Base-by-base conservation (phyloP, 2,329 filamentous ascomycete genomes). In the Colletotrichum siamense region DNA sequence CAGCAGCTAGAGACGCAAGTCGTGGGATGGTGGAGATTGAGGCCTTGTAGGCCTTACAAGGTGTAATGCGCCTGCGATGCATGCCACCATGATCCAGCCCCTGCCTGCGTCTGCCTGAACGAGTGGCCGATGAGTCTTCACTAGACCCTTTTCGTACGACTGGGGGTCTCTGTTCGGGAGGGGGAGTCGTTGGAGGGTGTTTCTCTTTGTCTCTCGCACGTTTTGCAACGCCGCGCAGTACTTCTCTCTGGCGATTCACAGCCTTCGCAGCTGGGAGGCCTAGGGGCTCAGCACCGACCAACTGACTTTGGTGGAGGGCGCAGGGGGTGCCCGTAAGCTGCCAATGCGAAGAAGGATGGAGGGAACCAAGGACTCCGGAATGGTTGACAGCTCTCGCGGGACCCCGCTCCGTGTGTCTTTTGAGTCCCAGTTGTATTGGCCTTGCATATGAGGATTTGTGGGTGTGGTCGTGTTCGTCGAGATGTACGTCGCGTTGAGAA, bases 61-160 rank as follows among this genome's bases (percentile, higher is more conserved):
- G 30, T 75, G 67, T 26, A 55, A 39, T 61, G 52, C 67, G 49
- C 61, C 49, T 75, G 26, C 28, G 9, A 32, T 34, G 28, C 70
- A 71, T 67, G 15, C 32, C 70, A 10, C 26, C 44, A 59, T 63
- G 24, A 59, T 52, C 32, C 18, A 57, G 24, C 68, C 69, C 73
- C 73, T 76, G 74, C 64, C 64, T 44, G 36, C 64, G 69, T 72
- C 74, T 76, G 74, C 74, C 74, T 76, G 62, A 49, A 44, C 22
- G 49, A 65, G 64, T 69, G 70, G 64, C 65, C 64, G 74, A 66
- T 76, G 74, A 76, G 74, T 76, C 57, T 69, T 73, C 26, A 57
- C 73, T 73, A 68, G 18, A 15, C 73, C 63, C 15, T 7, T 73
- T 75, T 73, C 24, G 69, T 72, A 24, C 36, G 59, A 18, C 16